Evolutionary conservation across 73 alveolate genomes (phyloP).

Genomic region (Tetrahymena malaccensis): DNA sequence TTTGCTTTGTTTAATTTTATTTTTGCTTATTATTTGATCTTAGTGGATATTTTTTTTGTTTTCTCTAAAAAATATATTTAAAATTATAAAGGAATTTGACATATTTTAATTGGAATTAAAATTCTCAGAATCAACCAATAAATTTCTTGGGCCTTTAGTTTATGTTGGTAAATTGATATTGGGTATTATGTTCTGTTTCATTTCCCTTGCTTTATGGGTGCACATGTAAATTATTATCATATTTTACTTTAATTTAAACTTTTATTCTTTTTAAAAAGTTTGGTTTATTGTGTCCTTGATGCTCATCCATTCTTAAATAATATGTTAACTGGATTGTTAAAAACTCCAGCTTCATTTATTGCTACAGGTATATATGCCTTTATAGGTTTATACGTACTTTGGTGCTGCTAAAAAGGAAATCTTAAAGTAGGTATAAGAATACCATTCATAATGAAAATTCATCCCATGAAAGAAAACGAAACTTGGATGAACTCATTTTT

Average conservation of each 20-base stretch:
- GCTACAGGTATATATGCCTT: conserved; percentile 51
- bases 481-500: conserved; percentile 71
- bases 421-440: conserved; percentile 64
- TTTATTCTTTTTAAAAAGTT: background rate
- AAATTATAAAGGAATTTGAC: background rate
- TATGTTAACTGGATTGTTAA: conserved; percentile 56
- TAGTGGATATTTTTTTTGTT: too few relatives aligned
- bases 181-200: background rate
- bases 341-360: conserved; percentile 58
- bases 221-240: background rate
- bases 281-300: background rate
- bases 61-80: background rate
- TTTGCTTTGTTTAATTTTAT: background rate
- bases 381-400: conserved; percentile 54
- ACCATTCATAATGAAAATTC: conserved; percentile 54
- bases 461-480: conserved; percentile 71
- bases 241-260: background rate
- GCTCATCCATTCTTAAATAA: conserved; percentile 48
- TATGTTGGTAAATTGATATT: conserved; percentile 21
- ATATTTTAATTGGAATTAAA: background rate
- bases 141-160: background rate
- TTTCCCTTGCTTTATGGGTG: background rate
- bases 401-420: conserved; percentile 70
- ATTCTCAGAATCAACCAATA: background rate
- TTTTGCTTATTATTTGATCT: too few relatives aligned